Evolutionary conservation across 805 yeast genomes (phyloP).

Genomic region (Candida multigemmis): DNA sequence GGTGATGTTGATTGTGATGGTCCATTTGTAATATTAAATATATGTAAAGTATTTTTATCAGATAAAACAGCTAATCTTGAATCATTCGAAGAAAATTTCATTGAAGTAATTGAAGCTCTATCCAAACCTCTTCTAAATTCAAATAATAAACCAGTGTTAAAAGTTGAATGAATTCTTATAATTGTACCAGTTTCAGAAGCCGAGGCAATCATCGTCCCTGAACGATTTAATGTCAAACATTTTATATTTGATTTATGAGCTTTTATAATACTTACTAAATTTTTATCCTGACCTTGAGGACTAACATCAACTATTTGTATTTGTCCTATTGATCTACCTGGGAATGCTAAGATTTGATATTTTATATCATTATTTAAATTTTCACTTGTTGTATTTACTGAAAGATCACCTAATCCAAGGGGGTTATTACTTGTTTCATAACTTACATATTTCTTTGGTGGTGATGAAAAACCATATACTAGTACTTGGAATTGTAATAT

Average conservation of each 20-base stretch:
- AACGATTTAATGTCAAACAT: slow-evolving; percentile 51
- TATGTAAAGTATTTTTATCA: slow-evolving; percentile 84
- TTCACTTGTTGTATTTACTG: slow-evolving; percentile 14
- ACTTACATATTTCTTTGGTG: slow-evolving; percentile 57
- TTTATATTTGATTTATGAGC: slow-evolving; percentile 68
- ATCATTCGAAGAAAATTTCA: slow-evolving; percentile 77
- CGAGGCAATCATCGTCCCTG: slow-evolving; percentile 66
- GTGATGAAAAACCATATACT: slow-evolving; percentile 74
- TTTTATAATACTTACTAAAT: slow-evolving; percentile 57
- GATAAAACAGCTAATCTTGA: slow-evolving; percentile 74
- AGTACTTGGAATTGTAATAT: slow-evolving; percentile 59
- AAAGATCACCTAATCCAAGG: slow-evolving; percentile 53
- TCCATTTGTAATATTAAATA: slow-evolving; percentile 45
- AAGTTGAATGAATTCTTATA: slow-evolving; percentile 63
- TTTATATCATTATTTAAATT: slow-evolving; percentile 9
- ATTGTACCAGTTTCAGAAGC: slow-evolving; percentile 81
- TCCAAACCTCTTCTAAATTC: slow-evolving; percentile 91
- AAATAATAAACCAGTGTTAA: slow-evolving; percentile 58
- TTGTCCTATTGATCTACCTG: slow-evolving; percentile 69
- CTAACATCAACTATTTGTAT: slow-evolving; percentile 72
- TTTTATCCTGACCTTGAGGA: slow-evolving; percentile 53
- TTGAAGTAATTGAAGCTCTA: slow-evolving; percentile 69
- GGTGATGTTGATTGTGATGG: slow-evolving; percentile 8
- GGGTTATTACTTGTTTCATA: slow-evolving; percentile 62
- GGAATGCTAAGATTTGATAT: slow-evolving; percentile 60